Conservation (phyloP, 345 rosid species). For the Pistacia atlantica region DNA sequence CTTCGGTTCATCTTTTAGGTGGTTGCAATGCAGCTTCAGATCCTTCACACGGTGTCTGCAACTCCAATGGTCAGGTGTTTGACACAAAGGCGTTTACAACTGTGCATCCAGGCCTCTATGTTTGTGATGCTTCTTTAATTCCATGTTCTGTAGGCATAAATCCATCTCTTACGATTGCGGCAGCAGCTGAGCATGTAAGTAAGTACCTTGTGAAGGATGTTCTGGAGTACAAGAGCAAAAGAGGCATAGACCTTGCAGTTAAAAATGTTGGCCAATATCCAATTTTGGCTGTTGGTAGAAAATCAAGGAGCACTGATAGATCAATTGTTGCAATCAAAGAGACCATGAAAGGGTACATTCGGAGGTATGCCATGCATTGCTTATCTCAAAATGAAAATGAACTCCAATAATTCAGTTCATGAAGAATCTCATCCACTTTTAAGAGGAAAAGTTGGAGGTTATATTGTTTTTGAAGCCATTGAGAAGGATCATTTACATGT, state of each 20-base stretch:
- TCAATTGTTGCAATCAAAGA: conserved; percentile 32
- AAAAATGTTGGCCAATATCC: conserved; percentile 10
- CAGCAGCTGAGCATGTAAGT: conserved; percentile 47
- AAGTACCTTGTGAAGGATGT: conserved; percentile 34
- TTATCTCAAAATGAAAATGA: conserved; percentile 38
- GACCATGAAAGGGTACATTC: conserved; percentile 38
- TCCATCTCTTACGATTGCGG: conserved; percentile 43
- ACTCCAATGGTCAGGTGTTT: conserved; percentile 44
- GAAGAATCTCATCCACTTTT: conserved; percentile 21
- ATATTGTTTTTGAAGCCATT: conserved; percentile 27
- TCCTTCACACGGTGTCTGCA: conserved; percentile 41
- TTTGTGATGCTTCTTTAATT: conserved; percentile 51
- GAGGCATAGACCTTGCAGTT: background rate
- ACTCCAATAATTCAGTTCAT: conserved; percentile 1
- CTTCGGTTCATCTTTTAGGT: conserved; percentile 49
- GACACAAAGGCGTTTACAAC: conserved; percentile 26
- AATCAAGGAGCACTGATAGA: conserved; percentile 1
- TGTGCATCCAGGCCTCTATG: conserved; percentile 47
- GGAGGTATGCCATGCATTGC: conserved; percentile 51
- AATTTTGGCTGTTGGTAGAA: background rate
- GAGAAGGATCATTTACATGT: conserved; percentile 41
- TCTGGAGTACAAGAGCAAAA: conserved; percentile 28
- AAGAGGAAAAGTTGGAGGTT: conserved; percentile 47
- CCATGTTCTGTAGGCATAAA: conserved; percentile 53
- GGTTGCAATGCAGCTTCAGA: conserved; percentile 52